Evolutionary conservation across 306 rosid species (phyloP).

Genomic region (Fagus sylvatica): DNA sequence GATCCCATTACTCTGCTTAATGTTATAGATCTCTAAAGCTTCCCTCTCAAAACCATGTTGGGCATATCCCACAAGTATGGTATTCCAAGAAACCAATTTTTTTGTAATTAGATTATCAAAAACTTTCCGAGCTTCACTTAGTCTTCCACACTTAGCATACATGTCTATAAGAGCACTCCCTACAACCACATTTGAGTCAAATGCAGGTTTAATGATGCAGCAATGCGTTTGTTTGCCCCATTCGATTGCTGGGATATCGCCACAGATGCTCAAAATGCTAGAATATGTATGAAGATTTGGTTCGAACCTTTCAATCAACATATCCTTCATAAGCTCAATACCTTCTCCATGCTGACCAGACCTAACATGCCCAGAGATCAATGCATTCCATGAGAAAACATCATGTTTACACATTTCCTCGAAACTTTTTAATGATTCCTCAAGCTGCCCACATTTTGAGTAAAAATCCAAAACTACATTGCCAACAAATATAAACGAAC

Average conservation of each 20-base stretch:
- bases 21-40: constrained; percentile 41
- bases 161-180: constrained; percentile 59
- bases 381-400: too few species aligned
- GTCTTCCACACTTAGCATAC: constrained; percentile 49
- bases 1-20: constrained; percentile 36
- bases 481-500: background rate
- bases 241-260: background rate
- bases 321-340: background rate
- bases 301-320: background rate
- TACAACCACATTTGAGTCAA: constrained; percentile 36
- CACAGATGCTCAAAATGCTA: background rate
- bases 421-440: too few species aligned
- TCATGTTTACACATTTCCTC: too few species aligned
- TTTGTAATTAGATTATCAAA: constrained; percentile 33
- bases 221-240: constrained; percentile 46
- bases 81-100: constrained; percentile 53
- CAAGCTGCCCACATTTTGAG: too few species aligned
- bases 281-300: too few species aligned
- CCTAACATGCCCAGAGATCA: background rate
- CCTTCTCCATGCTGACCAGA: background rate
- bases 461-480: background rate
- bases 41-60: constrained; percentile 56
- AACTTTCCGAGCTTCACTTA: constrained; percentile 46
- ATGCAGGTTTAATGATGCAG: constrained; percentile 42
- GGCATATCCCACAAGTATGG: constrained; percentile 55